Base-by-base conservation (phyloP, 805 yeast species). In the Jamesozyma gamospora region DNA sequence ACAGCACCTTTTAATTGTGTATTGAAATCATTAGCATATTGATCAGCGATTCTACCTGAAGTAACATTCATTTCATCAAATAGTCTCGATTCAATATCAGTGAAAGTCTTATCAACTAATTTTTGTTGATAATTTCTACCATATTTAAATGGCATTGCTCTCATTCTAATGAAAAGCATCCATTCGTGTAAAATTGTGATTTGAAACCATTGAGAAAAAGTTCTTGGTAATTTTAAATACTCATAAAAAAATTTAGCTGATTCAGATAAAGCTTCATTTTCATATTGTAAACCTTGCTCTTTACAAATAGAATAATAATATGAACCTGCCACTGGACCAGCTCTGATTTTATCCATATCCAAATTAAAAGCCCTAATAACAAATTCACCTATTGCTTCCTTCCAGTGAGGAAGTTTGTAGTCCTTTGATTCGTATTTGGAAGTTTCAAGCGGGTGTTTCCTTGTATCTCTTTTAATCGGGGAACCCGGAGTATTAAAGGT, bases 161-260 rank as follows among this genome's bases (percentile, higher is more conserved):
- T 77, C 96, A 92, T 88, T 57, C 98, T 79, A 14, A 84, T 95
- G 48, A 82, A 81, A 34, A 92, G 69, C 55, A 92, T 79, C 99
- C 99, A 92, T 43, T 84, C 77, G 61, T 92, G 98, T 49, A 92
- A 69, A 1, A 81, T 69, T 6, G 95, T 83, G 45, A 92, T 82
- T 63, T 90, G 97, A 60, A 81, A 90, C 95, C 96, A 90, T 61
- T 87, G 94, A n/a, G 90, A 77, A 56, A 90, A 88, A 1, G 96
- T 81, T 56, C 74, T 71, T 28, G 95, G 95, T 53, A 92, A 66
- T 19, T 75, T 79, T 41, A 92, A 66, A 11, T 88, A 82, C 40
- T 84, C 82, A 57, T 86, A 92, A 70, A 86, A 92, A 57, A 85
- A 92, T 40, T 66, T 67, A 2, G 96, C 95, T 4, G 83, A 72